Evolutionary conservation across 495 filamentous ascomycete species (phyloP).

Genomic region (Penicillium pulvis): DNA sequence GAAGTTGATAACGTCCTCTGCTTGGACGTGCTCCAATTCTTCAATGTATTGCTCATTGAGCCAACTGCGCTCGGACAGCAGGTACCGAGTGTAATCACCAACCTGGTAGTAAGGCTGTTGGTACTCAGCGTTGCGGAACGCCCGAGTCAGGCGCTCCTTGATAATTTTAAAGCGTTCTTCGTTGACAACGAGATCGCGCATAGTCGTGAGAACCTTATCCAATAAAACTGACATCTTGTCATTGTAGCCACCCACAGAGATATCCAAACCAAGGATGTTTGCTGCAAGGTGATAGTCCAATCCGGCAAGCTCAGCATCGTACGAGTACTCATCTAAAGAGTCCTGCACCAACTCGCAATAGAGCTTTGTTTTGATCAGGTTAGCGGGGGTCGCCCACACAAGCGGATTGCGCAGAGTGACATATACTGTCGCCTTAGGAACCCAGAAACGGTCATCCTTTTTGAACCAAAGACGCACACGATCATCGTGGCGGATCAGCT

Average conservation of each 20-base stretch:
- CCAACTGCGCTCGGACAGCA: slow-evolving; percentile 75
- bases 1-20: slow-evolving; percentile 74
- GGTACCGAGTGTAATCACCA: slow-evolving; percentile 78
- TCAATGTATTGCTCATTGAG: slow-evolving; percentile 78
- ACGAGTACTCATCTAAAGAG: slow-evolving; percentile 90
- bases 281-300: slow-evolving; percentile 77
- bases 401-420: slow-evolving; percentile 80
- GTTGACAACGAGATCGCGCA: slow-evolving; percentile 80
- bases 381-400: slow-evolving; percentile 73
- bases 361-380: slow-evolving; percentile 72
- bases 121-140: slow-evolving; percentile 82
- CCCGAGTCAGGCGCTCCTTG: slow-evolving; percentile 79
- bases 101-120: slow-evolving; percentile 89
- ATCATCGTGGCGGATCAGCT: slow-evolving; percentile 85
- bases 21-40: slow-evolving; percentile 73
- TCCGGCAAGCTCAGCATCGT: slow-evolving; percentile 93
- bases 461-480: slow-evolving; percentile 92
- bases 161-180: slow-evolving; percentile 87
- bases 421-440: slow-evolving; percentile 87
- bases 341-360: slow-evolving; percentile 89
- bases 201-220: slow-evolving; percentile 85
- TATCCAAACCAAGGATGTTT: slow-evolving; percentile 71
- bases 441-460: slow-evolving; percentile 99
- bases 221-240: slow-evolving; percentile 92
- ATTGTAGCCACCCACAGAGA: slow-evolving; percentile 88